Evolutionary conservation across 768 basidiomycete species (phyloP).

Genomic region (Leccinum longicurvipes): DNA sequence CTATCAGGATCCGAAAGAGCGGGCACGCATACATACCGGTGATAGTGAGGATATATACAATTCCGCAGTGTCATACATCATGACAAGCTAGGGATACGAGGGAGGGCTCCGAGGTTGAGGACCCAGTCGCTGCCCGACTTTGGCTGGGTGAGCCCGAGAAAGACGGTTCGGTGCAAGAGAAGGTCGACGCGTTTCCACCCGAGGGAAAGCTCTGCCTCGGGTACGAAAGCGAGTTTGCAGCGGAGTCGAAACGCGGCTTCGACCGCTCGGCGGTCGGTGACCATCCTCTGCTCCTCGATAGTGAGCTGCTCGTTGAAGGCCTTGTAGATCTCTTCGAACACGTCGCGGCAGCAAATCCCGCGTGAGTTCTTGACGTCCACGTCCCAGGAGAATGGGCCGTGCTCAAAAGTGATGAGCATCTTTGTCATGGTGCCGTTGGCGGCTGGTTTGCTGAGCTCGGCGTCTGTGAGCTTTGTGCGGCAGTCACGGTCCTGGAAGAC

Average conservation of each 20-base stretch:
- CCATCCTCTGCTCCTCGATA: constrained; percentile 39
- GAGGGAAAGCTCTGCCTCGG: constrained; percentile 39
- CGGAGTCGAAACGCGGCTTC: constrained; percentile 44
- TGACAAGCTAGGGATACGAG: constrained; percentile 6
- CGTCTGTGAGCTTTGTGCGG: constrained; percentile 31
- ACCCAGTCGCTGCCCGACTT: constrained; percentile 36
- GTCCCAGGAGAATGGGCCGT: constrained; percentile 36
- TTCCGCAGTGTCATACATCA: constrained; percentile 8
- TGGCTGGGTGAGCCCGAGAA: constrained; percentile 46
- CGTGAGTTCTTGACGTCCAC: constrained; percentile 41
- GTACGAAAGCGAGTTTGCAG: constrained; percentile 41
- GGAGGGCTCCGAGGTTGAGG: constrained; percentile 27
- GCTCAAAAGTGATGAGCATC: constrained; percentile 46
- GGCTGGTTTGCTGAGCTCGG: constrained; percentile 42
- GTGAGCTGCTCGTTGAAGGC: constrained; percentile 45
- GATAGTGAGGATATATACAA: constrained; percentile 11
- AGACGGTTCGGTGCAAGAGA: constrained; percentile 49
- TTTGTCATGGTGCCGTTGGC: constrained; percentile 43
- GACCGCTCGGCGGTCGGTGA: constrained; percentile 31
- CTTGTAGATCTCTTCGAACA: constrained; percentile 57
- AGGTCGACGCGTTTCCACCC: constrained; percentile 59
- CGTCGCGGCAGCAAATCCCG: constrained; percentile 53
- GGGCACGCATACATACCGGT: constrained; percentile 14
- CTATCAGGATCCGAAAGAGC: background rate
- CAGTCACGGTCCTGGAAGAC: constrained; percentile 22